Conservation (phyloP, 116 monocot genomes). For the Thalassia testudinum region DNA sequence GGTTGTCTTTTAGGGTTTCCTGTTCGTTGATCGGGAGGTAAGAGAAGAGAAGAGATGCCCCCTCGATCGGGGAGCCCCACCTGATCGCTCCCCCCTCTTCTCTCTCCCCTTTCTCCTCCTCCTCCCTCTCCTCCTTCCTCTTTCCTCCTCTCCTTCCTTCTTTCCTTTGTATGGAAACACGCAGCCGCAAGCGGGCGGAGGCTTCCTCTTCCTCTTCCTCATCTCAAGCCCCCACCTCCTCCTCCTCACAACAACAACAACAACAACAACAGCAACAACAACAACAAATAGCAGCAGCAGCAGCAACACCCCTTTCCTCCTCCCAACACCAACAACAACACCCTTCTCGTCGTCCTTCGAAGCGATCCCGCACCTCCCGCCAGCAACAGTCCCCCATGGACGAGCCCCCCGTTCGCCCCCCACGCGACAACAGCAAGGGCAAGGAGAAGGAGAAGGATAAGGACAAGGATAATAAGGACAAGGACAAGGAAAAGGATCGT, state of each 20-base stretch:
- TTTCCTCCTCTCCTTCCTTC: neutral
- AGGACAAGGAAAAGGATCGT: constrained; percentile 7
- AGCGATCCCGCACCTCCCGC: constrained; percentile 42
- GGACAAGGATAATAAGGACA: constrained; percentile 22
- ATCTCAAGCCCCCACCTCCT: constrained; percentile 13
- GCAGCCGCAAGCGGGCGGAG: constrained; percentile 99
- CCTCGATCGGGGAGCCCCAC: neutral
- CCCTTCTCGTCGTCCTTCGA: constrained; percentile 25
- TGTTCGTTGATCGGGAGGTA: too few species aligned
- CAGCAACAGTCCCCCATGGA: neutral
- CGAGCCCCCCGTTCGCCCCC: constrained; percentile 10
- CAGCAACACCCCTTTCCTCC: constrained; percentile 1
- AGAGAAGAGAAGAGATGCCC: constrained; percentile 1
- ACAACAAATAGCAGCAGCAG: neutral
- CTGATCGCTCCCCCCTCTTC: constrained; percentile 6
- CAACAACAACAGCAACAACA: too few species aligned
- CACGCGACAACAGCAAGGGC: constrained; percentile 37
- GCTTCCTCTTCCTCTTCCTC: constrained; percentile 57
- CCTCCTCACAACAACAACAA: too few species aligned
- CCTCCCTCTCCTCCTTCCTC: neutral
- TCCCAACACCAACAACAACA: neutral
- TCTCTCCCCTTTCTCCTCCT: neutral
- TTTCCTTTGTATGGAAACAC: constrained; percentile 92
- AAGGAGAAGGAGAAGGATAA: constrained; percentile 52
- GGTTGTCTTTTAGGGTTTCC: too few species aligned